Base-by-base conservation (phyloP, 202 grass and related monocot species). In the Eragrostis tef region DNA sequence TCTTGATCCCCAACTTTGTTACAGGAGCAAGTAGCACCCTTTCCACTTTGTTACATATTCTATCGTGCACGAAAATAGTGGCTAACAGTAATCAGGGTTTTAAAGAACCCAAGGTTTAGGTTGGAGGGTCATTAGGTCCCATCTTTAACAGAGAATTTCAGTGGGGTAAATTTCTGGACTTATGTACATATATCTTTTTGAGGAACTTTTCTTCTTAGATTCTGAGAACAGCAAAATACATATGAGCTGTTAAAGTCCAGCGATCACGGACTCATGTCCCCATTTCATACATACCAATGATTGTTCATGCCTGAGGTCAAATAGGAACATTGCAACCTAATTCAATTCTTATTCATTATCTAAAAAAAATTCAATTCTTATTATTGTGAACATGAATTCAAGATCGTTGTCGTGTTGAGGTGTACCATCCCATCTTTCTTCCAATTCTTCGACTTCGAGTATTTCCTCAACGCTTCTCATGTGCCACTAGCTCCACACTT, bases 401-500 rank as follows among this genome's bases (percentile, higher is more conserved):
- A 27, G 58, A 39, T 58, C 61, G 9, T 24, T 80, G n/a, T 6
- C 26, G 20, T 67, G 24, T 66, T 48, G 2, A 20, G 25, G 26
- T 67, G 47, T 31, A 80, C 36, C n/a, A 52, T 73, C n/a, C 46
- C 2, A 47, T 36, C 27, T 57, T 72, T 67, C 58, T 70, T 70
- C 54, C 34, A 68, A 12, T 67, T 61, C 46, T 70, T 76, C 17
- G 4, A 1, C 4, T 64, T 39, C 54, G 9, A 56, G 14, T 27
- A 64, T 71, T 82, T 63, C 12, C n/a, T 24, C n/a, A 34, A 64
- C 46, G 52, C 62, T 84, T 61, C 46, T 51, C 10, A 74, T 46
- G 61, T 57, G 2, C 56, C 51, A 62, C 71, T 52, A 52, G 49
- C 16, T 53, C 8, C 11, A 45, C 65, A 49, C 57, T 25, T 77